Evolutionary conservation across 192 early-diverging fungal genomes (phyloP).

Genomic region (Helicostylum pulchrum): DNA sequence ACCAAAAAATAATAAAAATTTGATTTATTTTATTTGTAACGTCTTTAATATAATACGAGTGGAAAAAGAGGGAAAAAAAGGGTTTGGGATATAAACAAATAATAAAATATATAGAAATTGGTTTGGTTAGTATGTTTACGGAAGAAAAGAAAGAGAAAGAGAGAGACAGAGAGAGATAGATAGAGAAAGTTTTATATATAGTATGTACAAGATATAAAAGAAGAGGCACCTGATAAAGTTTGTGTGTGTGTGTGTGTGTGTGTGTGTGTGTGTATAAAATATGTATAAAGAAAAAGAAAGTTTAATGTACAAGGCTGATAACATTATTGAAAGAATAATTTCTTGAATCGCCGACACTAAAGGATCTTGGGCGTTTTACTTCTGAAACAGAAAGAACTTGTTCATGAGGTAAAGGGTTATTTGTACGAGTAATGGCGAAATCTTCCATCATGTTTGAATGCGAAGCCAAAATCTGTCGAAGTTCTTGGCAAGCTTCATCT

Average conservation of each 20-base stretch:
- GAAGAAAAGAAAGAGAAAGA: no score
- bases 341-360: conserved; percentile 22
- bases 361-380: conserved; percentile 20
- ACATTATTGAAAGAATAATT: conserved; percentile 5
- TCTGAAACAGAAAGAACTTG: background rate
- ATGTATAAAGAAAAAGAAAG: background rate
- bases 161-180: no score
- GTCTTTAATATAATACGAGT: no score
- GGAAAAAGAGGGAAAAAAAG: no score
- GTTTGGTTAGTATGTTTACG: no score
- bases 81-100: no score
- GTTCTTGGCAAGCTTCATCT: conserved; percentile 20
- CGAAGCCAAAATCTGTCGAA: conserved; percentile 9
- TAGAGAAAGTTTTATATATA: no score
- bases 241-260: background rate
- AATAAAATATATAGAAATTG: no score
- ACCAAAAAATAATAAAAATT: no score
- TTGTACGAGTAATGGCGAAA: conserved; percentile 11
- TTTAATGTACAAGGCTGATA: conserved; percentile 5
- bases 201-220: no score
- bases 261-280: conserved; percentile 1
- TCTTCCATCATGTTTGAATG: background rate
- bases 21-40: no score
- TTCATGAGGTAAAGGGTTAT: conserved; percentile 22
- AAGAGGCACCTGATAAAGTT: no score